These are phyloP conservation scores for Conticribra guillardii DNA, from an alignment of 108 stramenopile species.

Conservation along the genomic window DNA sequence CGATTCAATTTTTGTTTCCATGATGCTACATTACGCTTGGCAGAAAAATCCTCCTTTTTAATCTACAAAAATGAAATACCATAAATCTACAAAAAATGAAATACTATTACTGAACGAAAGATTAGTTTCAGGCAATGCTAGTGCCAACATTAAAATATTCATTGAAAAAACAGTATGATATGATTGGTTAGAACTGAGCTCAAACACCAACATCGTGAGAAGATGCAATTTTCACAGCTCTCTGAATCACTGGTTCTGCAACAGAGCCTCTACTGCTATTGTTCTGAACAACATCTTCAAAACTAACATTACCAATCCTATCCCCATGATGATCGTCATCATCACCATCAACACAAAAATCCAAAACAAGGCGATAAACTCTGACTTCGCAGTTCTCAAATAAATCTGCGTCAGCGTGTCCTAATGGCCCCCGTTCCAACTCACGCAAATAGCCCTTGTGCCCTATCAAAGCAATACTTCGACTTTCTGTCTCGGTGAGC, in stretches of 20 bases:
- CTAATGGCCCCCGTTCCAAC: constrained; percentile 66
- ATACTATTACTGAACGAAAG: too few species aligned
- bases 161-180: too few species aligned
- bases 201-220: too few species aligned
- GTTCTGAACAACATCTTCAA: not conserved
- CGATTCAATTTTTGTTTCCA: too few species aligned
- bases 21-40: too few species aligned
- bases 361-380: constrained; percentile 49
- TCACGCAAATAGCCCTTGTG: constrained; percentile 75
- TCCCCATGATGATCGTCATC: constrained; percentile 1
- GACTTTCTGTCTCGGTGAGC: constrained; percentile 48
- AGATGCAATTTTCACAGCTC: constrained; percentile 30
- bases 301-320: not conserved
- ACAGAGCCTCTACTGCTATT: not conserved
- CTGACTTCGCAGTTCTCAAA: constrained; percentile 70
- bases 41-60: too few species aligned
- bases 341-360: not conserved
- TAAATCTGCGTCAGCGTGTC: constrained; percentile 40
- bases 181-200: too few species aligned
- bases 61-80: too few species aligned
- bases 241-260: constrained; percentile 1
- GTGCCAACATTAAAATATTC: too few species aligned
- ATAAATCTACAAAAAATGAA: too few species aligned
- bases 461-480: constrained; percentile 54
- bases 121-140: too few species aligned